Base-by-base conservation (phyloP, 2,329 filamentous ascomycete genomes). In the Exophiala viscosa region DNA sequence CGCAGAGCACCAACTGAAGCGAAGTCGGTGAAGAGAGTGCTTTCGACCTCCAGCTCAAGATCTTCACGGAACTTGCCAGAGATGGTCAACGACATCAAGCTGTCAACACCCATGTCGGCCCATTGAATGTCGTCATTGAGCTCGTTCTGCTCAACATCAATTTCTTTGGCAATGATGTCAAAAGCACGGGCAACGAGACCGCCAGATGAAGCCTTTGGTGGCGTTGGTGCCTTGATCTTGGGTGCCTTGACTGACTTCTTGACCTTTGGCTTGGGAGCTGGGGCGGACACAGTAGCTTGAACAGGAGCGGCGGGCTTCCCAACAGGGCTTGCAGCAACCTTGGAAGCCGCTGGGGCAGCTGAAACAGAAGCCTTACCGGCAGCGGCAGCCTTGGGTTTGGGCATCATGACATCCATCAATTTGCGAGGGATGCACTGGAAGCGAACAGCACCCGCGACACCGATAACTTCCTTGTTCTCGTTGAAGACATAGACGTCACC, bases 1-100 rank as follows among this genome's bases (percentile, higher is more conserved):
- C 82, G 83, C 72, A 84, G 76, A 58, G 80, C 78, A 33, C 80
- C 80, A 51, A 84, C 77, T 8, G 79, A 82, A 2, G 80, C 73
- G 53, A 79, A 77, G 56, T 84, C 80, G 5, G 79, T 80, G 69
- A 84, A 84, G 17, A 83, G 69, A 23, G 77, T 77, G 9, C 79
- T 80, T 50, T 78, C 76, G 50, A 83, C 76, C 47, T 83, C 80
- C 56, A 83, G 69, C 54, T 81, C 76, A 17, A 83, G 72, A 41
- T 83, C 81, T 63, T 84, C 81, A 36, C 80, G 78, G 69, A 83
- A 82, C 63, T 78, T 78, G 59, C 80, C 80, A 40, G 80, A 82
- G 58, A 83, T 81, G 23, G 80, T 83, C 51, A 84, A 64, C 1
- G 81, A 82, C 58, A 84, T 76, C 14, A 84, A 71, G 6, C 81